Evolutionary conservation across 2,329 filamentous ascomycete genomes (phyloP).

Genomic region (Helotiales sp.): DNA sequence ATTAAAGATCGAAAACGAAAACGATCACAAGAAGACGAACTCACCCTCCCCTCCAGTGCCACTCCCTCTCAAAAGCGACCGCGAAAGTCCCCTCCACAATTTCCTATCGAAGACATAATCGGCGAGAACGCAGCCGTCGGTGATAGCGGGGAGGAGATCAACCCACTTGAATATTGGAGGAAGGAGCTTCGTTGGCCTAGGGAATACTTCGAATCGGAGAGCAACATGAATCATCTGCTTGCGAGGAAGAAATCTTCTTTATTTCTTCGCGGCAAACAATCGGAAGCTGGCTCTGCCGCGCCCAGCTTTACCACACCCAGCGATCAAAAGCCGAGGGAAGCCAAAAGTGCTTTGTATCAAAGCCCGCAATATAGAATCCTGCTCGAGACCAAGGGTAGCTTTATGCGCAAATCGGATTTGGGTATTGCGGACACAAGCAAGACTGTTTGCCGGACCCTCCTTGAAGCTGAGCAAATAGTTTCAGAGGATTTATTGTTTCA

Average conservation of each 20-base stretch:
- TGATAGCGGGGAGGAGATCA: constrained; percentile 30
- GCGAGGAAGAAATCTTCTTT: constrained; percentile 42
- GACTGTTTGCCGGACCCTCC: constrained; percentile 39
- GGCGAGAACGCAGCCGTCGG: constrained; percentile 21
- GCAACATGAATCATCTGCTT: constrained; percentile 38
- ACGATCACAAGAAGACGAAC: constrained; percentile 27
- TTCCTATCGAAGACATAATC: constrained; percentile 26
- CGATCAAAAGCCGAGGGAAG: constrained; percentile 46
- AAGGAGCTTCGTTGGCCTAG: constrained; percentile 37
- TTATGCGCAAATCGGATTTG: constrained; percentile 45
- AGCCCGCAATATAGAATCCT: constrained; percentile 45
- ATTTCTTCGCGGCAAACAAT: constrained; percentile 40
- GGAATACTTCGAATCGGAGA: constrained; percentile 37
- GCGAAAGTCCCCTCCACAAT: too few relatives aligned
- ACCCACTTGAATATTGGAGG: constrained; percentile 40
- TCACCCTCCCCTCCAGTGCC: constrained; percentile 2
- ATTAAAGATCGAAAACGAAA: constrained; percentile 33
- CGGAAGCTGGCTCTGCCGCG: too few relatives aligned
- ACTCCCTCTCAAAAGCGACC: constrained; percentile 31
- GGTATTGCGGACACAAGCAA: constrained; percentile 45
- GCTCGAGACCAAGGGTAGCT: constrained; percentile 49
- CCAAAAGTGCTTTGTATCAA: constrained; percentile 47
- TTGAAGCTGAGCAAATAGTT: constrained; percentile 41
- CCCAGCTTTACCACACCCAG: too few relatives aligned
- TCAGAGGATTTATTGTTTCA: too few relatives aligned